A percentile compares a stretch with the other conserved stretches of the same genome.
phyloP scores from a whole-genome alignment of 495 filamentous ascomycete genomes.

The Cladorrhinum samala region DNA sequence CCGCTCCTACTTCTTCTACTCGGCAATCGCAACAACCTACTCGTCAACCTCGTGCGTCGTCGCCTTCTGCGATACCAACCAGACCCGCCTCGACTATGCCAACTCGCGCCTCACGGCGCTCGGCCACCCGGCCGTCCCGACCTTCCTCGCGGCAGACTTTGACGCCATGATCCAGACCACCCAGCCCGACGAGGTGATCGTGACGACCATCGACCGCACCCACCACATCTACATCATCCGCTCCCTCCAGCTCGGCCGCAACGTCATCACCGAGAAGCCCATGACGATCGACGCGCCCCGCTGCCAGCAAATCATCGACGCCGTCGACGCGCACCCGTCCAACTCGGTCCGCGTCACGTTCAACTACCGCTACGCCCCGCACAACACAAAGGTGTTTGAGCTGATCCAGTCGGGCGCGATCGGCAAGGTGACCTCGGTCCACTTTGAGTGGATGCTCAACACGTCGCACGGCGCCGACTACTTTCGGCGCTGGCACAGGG shows the following conservation, averaged over 20 bases:
- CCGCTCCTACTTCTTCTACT: constrained; percentile 50
- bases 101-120: constrained; percentile 29
- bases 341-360: constrained; percentile 41
- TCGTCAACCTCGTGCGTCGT: constrained; percentile 41
- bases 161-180: constrained; percentile 49
- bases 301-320: constrained; percentile 43
- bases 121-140: constrained; percentile 38
- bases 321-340: constrained; percentile 33
- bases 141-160: constrained; percentile 46
- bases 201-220: constrained; percentile 54
- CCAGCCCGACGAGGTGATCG: constrained; percentile 49
- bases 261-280: constrained; percentile 54
- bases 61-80: constrained; percentile 45
- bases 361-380: constrained; percentile 49
- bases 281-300: constrained; percentile 52
- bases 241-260: constrained; percentile 50
- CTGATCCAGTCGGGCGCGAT: constrained; percentile 45
- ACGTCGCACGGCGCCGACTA: constrained; percentile 55
- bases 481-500: constrained; percentile 57
- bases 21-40: constrained; percentile 46
- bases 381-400: constrained; percentile 46
- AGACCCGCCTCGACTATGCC: constrained; percentile 40
- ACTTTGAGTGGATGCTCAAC: constrained; percentile 57
- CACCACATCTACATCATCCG: constrained; percentile 51
- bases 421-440: constrained; percentile 47